phyloP scores from a whole-genome alignment of 2,329 filamentous ascomycete species.

The Pyricularia grisea region DNA sequence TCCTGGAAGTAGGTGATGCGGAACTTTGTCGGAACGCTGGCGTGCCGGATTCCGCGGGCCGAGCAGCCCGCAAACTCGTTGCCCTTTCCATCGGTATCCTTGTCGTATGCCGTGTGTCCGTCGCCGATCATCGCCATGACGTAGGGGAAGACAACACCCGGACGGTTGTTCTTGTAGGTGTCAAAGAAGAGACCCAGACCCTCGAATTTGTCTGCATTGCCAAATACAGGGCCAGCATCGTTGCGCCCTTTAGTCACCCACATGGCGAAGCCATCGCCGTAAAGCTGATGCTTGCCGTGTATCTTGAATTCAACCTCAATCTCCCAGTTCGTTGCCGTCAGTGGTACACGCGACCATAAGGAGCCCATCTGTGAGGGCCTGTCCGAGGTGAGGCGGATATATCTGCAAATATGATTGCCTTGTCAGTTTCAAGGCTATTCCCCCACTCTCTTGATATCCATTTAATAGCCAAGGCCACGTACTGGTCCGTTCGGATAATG shows the following conservation, averaged over 20 bases:
- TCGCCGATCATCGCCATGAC: constrained; percentile 98
- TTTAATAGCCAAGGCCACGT: constrained; percentile 19
- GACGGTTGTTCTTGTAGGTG: constrained; percentile 99
- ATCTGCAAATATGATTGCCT: constrained; percentile 41
- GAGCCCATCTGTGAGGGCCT: constrained; percentile 84
- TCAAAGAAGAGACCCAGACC: constrained; percentile 94
- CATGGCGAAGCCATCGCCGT: constrained; percentile 94
- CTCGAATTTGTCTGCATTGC: constrained; percentile 79
- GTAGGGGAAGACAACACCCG: constrained; percentile 90
- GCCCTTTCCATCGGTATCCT: constrained; percentile 86
- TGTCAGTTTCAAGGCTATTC: neutral
- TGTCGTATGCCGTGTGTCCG: constrained; percentile 80
- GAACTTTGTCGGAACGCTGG: constrained; percentile 71
- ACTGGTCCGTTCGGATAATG: constrained; percentile 66
- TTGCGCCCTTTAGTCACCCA: constrained; percentile 95
- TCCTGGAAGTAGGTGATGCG: constrained; percentile 95
- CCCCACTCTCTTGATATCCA: neutral
- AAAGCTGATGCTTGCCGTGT: constrained; percentile 77
- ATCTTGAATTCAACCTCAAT: constrained; percentile 95
- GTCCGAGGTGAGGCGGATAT: constrained; percentile 87
- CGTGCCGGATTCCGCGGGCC: constrained; percentile 78
- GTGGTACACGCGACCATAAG: constrained; percentile 86
- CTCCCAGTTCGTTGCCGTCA: constrained; percentile 99
- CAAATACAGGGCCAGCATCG: constrained; percentile 75
- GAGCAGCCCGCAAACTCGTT: constrained; percentile 93